Base-by-base conservation (phyloP, 1,284 basidiomycete genomes). In the Apiotrichum sp. region DNA sequence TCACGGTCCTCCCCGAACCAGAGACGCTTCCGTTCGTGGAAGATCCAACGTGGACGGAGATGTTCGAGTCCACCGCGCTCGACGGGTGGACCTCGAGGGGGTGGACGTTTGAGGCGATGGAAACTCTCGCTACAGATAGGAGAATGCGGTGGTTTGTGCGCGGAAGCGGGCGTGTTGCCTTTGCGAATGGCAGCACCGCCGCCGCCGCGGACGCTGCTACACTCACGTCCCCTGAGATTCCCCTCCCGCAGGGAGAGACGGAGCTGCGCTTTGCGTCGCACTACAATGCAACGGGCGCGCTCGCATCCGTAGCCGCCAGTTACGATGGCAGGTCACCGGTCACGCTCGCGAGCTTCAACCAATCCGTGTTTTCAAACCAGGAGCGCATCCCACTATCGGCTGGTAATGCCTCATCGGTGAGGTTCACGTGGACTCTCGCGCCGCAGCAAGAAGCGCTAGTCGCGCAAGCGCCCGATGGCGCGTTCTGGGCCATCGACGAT, bases 231-330 rank as follows among this genome's bases (percentile, higher is more conserved):
- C 52, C 46, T 2, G 11, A 45, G 11, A 10, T 53, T 14, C 11
- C n/a, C 16, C 52, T 53, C 29, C 5, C 22, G 22, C 22, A 29
- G 40, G 32, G 40, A 34, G 10, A 22, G 40, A 33, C 43, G 43
- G 52, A 53, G 52, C 47, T 53, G 8, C 52, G 52, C 16, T 53
- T 53, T 22, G 46, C 46, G 32, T 42, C 39, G n/a, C 52, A 53
- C 16, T 53, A 48, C 52, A 53, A 48, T 33, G 16, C 32, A 11
- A 35, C 52, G 7, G 39, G 34, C 8, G 29, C 41, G 22, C 13
- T 10, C 11, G 52, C 39, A 3, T 11, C 11, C 16, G 47, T 48
- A 0, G 34, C 46, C 4, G 52, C 41, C 3, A 38, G 36, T 13
- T 48, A 39, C 4, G 40, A 43, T 9, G 40, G 29, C 8, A 40